Evolutionary conservation across 306 rosid genomes (phyloP), one percentile per base, ranked within the genome.

Genomic region (Nissolia schottii): DNA sequence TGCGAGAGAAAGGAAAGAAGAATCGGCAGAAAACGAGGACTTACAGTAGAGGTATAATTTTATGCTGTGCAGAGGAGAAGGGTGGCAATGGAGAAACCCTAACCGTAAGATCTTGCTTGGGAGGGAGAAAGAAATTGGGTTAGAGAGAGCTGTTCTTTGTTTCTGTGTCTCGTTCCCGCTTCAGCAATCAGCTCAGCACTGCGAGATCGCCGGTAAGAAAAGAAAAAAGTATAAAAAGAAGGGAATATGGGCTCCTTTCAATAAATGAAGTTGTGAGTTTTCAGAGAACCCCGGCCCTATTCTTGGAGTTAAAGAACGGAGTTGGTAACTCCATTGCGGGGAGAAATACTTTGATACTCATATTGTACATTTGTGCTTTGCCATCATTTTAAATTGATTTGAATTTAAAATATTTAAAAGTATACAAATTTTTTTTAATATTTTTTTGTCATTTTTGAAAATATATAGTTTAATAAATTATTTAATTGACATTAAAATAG

Each of bases 21-120:
- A 25, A 27, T 45, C 14, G 28, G 57, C 11, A 22, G 45, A 46
- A 53, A 59, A 12, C 18, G n/a, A n/a, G n/a, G 49, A 41, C 74
- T 49, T 68, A 80, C 81, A 77, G 46, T 35, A 11, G 64, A 53
- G 2, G 35, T 7, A 40, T 5, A 40, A 63, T 25, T 38, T 69
- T 46, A 18, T 10, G 20, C 54, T 46, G 7, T 10, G 20, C 54
- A 16, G 70, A 82, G 67, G 15, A 13, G 56, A 53, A 53, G 29
- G 6, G 34, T 15, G 22, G 18, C 45, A 1, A 35, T 9, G 25
- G 12, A 37, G 32, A 58, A 73, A 54, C 70, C 71, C 84, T 59
- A 67, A 64, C 55, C 51, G 7, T 61, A 58, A 16, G 67, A 32
- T 25, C 23, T 60, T 13, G 16, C 23, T 60, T 13, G 16, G 16